Conservation (phyloP, 331 rosid genomes). For the Stylosanthes scabra region DNA sequence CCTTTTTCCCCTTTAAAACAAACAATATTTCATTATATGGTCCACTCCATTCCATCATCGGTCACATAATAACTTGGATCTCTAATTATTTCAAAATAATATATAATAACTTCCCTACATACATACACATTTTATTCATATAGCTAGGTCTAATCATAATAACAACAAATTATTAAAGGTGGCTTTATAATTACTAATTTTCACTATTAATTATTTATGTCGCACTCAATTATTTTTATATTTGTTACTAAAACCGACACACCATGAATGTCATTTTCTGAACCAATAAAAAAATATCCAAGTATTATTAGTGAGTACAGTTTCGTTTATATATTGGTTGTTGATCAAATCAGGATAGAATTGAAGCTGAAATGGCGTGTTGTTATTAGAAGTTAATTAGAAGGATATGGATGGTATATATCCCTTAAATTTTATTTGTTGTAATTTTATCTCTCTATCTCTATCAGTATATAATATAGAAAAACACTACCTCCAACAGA, state of each 20-base stretch:
- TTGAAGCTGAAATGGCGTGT: background rate
- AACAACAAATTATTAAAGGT: no score
- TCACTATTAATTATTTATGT: no score
- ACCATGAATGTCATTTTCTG: no score
- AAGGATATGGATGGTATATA: background rate
- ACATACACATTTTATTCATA: background rate
- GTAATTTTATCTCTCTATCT: background rate
- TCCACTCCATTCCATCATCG: conserved; percentile 17
- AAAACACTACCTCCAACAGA: no score
- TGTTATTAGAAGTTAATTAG: background rate
- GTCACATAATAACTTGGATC: no score
- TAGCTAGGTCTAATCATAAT: no score
- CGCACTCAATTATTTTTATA: no score
- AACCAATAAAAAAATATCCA: no score
- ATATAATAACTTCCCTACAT: background rate
- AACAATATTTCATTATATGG: conserved; percentile 26
- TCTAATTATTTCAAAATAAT: background rate
- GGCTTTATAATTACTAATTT: no score
- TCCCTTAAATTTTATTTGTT: background rate
- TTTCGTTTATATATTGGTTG: background rate
- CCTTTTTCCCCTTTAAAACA: conserved; percentile 16
- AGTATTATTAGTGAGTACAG: no score
- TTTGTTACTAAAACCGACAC: no score
- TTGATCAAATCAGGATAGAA: background rate
- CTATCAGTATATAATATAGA: background rate